phyloP scores from a whole-genome alignment of 352 stramenopile genomes.

The Globisporangium nagaii region DNA sequence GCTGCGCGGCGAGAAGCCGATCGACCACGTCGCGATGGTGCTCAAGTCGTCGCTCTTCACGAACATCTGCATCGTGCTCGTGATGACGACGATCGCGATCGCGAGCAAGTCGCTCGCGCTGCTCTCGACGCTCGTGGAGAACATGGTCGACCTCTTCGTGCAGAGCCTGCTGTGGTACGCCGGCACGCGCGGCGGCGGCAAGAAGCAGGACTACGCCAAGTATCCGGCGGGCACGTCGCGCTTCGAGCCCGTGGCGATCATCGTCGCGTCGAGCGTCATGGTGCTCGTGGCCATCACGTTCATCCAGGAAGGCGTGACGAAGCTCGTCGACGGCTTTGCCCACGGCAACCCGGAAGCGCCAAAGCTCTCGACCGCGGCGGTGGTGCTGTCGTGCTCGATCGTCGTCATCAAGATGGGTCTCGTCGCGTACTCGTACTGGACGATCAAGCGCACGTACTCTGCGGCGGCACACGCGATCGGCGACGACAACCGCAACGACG shows the following conservation, averaged over 20 bases:
- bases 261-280: conserved; percentile 91
- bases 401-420: conserved; percentile 70
- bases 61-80: conserved; percentile 63
- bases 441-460: conserved; percentile 46
- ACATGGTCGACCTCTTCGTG: conserved; percentile 90
- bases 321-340: conserved; percentile 36
- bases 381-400: conserved; percentile 67
- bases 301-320: conserved; percentile 52
- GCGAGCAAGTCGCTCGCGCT: conserved; percentile 85
- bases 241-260: conserved; percentile 91
- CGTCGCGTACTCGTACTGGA: conserved; percentile 56
- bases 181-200: conserved; percentile 68
- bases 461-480: conserved; percentile 51
- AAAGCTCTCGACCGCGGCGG: conserved; percentile 79
- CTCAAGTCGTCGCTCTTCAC: conserved; percentile 53
- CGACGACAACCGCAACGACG: conserved; percentile 95
- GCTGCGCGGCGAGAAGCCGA: conserved; percentile 24
- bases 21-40: conserved; percentile 51
- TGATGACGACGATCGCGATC: conserved; percentile 66
- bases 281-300: conserved; percentile 86
- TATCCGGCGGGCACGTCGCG: conserved; percentile 90
- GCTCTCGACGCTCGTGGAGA: conserved; percentile 89
- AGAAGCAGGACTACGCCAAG: conserved; percentile 79
- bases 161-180: conserved; percentile 89
- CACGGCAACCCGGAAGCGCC: conserved; percentile 68